phyloP scores from a whole-genome alignment of 305 asterid genomes.

The Fraxinus sp. region DNA sequence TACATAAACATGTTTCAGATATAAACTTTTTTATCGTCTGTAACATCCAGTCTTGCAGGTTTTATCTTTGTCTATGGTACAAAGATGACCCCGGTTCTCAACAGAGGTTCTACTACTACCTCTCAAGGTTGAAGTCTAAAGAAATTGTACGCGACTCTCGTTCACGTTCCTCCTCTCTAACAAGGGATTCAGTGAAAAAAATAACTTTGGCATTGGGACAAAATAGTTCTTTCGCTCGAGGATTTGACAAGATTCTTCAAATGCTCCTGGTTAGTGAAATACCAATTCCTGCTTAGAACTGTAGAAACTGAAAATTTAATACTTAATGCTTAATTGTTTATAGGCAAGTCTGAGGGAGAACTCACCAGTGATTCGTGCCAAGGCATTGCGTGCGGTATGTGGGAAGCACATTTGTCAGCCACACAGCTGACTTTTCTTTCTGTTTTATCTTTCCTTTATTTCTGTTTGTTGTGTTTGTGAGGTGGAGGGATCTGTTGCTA shows the following conservation, averaged over 20 bases:
- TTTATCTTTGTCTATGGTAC: conserved; percentile 96
- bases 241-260: conserved; percentile 95
- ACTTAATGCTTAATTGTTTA: conserved; percentile 24
- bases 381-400: conserved; percentile 98
- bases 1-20: conserved; percentile 19
- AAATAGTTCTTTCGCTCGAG: conserved; percentile 87
- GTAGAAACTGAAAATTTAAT: conserved; percentile 17
- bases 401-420: conserved; percentile 25
- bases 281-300: conserved; percentile 20
- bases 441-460: conserved; percentile 8
- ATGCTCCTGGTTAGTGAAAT: conserved; percentile 83
- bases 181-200: conserved; percentile 81
- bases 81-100: conserved; percentile 85
- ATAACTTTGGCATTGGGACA: conserved; percentile 83
- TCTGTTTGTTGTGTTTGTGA: conserved; percentile 19
- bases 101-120: conserved; percentile 56
- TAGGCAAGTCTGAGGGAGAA: conserved; percentile 97
- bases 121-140: conserved; percentile 78
- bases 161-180: conserved; percentile 50
- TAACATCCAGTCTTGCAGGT: conserved; percentile 62
- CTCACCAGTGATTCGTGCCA: conserved; percentile 93
- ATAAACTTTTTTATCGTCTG: conserved; percentile 21
- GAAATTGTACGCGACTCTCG: conserved; percentile 65
- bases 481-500: conserved; percentile 8
- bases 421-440: conserved; percentile 14